Evolutionary conservation across 2,329 filamentous ascomycete species (phyloP), one percentile per base, ranked within the genome.

Genomic region (Venturia carpophila): DNA sequence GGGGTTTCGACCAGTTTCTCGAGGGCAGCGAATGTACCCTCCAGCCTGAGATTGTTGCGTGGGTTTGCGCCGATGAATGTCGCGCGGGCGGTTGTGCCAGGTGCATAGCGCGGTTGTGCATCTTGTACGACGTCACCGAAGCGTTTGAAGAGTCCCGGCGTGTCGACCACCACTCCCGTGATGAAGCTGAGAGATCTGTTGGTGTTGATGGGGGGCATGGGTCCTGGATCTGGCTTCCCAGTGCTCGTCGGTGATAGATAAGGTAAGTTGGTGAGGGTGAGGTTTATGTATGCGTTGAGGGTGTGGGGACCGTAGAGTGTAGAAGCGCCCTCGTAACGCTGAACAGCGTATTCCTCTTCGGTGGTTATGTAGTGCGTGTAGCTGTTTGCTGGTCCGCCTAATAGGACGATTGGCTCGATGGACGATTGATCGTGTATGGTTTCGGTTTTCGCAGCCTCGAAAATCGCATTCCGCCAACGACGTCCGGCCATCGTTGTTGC

Each of bases 271-370:
- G 81, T 83, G n/a, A 92, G 79, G 0, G 91, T 92, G 55, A 93
- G 80, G 74, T 95, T 92, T 77, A 97, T 90, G 78, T 94, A 94
- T 0, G 92, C 93, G 43, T 89, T 85, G 13, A 97, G 82, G 0
- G 91, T 90, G 74, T 92, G 86, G 1, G 84, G 89, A 0, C 93
- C 93, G 73, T 90, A 94, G 1, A 97, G 84, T 0, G 93, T 97
- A 7, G 89, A 93, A 0, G 91, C 93, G n/a, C 92, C 93, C 77
- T 97, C 93, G 76, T 97, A 97, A 11, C 93, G 87, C 77, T 97
- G 93, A 58, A 94, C 80, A 15, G 79, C 77, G 74, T 94, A 95
- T 75, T 96, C 90, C 74, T 95, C 90, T 37, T 86, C 83, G 0
- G 91, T 93, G 1, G 87, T 76, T 66, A 91, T 85, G 75, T 93